phyloP scores from a whole-genome alignment of 495 filamentous ascomycete genomes.

The Penicillium cinerascens region DNA sequence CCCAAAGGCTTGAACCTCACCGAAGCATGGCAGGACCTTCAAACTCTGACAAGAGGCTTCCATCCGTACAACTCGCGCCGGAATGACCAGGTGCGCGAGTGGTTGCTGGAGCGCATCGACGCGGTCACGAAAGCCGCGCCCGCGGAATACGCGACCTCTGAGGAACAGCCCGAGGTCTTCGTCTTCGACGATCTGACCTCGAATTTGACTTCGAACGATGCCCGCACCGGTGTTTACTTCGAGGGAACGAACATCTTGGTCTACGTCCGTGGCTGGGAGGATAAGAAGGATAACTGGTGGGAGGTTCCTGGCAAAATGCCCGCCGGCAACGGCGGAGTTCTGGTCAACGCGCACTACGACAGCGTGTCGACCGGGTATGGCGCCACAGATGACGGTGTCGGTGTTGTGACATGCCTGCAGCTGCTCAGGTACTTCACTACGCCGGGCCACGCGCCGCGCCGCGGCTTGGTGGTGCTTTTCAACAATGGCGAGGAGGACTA shows the following conservation, averaged over 20 bases:
- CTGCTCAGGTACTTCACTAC: slow-evolving; percentile 85
- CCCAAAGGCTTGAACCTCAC: slow-evolving; percentile 67
- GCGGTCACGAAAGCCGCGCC: slow-evolving; percentile 60
- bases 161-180: slow-evolving; percentile 45
- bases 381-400: slow-evolving; percentile 91
- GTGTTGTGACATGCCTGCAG: slow-evolving; percentile 80
- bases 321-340: slow-evolving; percentile 66
- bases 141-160: slow-evolving; percentile 14
- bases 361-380: slow-evolving; percentile 88
- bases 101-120: slow-evolving; percentile 68
- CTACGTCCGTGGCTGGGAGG: slow-evolving; percentile 79
- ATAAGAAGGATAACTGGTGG: slow-evolving; percentile 67
- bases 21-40: slow-evolving; percentile 84
- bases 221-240: slow-evolving; percentile 60
- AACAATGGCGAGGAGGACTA: slow-evolving; percentile 98
- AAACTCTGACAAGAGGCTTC: slow-evolving; percentile 66
- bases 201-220: slow-evolving; percentile 64
- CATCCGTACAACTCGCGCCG: slow-evolving; percentile 84
- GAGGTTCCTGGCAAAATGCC: slow-evolving; percentile 39
- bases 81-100: slow-evolving; percentile 77
- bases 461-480: slow-evolving; percentile 78
- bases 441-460: slow-evolving; percentile 68
- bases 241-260: slow-evolving; percentile 92
- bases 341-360: slow-evolving; percentile 96
- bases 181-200: slow-evolving; percentile 75